phyloP scores from a whole-genome alignment of 1,284 basidiomycete species.

The Schizophyllum amplum region DNA sequence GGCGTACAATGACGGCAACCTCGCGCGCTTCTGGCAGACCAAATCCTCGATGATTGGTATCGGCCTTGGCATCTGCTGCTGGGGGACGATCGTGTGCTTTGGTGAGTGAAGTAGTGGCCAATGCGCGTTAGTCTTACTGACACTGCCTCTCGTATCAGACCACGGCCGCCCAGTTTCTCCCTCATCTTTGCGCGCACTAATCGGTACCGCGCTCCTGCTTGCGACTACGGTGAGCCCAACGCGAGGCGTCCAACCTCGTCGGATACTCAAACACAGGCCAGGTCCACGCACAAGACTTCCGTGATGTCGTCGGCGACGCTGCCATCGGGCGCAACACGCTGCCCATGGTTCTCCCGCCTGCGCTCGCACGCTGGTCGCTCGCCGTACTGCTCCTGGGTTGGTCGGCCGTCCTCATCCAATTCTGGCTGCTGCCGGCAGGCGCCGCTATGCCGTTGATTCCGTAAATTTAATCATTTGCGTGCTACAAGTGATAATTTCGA shows the following conservation, averaged over 20 bases:
- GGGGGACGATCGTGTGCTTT: conserved; percentile 24
- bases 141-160: conserved; percentile 4
- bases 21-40: conserved; percentile 22
- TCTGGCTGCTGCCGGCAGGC: conserved; percentile 11
- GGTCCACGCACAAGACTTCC: conserved; percentile 25
- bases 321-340: conserved; percentile 23
- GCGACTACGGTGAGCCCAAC: conserved; percentile 16
- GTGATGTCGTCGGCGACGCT: conserved; percentile 22
- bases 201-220: conserved; percentile 21
- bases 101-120: conserved; percentile 13
- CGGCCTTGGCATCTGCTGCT: conserved; percentile 24
- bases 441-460: no score
- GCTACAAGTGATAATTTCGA: no score
- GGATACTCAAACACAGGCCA: neutral
- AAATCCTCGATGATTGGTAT: conserved; percentile 23
- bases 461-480: no score
- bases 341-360: conserved; percentile 18
- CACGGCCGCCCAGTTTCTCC: conserved; percentile 12
- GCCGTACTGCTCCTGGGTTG: conserved; percentile 9
- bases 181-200: conserved; percentile 15
- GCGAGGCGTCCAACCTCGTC: neutral
- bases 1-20: conserved; percentile 25
- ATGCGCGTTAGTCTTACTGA: neutral
- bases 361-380: conserved; percentile 14
- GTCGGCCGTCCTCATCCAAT: conserved; percentile 9